Evolutionary conservation across 352 stramenopile species (phyloP).

Genomic region (Globisporangium ultimum): DNA sequence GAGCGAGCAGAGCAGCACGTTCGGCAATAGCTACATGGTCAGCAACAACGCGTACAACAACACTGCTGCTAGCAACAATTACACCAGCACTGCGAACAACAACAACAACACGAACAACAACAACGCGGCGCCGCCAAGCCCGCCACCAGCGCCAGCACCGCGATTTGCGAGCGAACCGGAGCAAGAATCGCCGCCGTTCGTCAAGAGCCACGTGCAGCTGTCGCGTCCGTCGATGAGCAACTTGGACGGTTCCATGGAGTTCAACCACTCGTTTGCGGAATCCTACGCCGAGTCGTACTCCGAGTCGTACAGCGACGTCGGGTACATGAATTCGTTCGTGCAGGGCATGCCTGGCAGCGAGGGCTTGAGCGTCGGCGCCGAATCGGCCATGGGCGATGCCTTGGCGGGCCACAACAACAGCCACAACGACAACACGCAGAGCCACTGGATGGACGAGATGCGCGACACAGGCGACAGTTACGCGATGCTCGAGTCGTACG

Average conservation of each 20-base stretch:
- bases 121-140: constrained; percentile 12
- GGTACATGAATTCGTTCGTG: constrained; percentile 40
- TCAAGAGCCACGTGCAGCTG: constrained; percentile 29
- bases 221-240: constrained; percentile 45
- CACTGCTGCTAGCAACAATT: constrained; percentile 1
- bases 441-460: constrained; percentile 66
- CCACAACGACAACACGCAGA: constrained; percentile 21
- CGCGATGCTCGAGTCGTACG: constrained; percentile 77
- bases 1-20: constrained; percentile 1
- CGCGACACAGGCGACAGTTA: constrained; percentile 83
- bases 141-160: constrained; percentile 1
- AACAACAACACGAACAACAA: neutral
- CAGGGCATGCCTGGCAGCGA: constrained; percentile 40
- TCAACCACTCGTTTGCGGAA: constrained; percentile 48
- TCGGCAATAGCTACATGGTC: constrained; percentile 11
- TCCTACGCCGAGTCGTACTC: constrained; percentile 59
- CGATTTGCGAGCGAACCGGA: constrained; percentile 15
- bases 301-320: constrained; percentile 39
- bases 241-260: constrained; percentile 57
- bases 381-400: constrained; percentile 16
- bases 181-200: constrained; percentile 27
- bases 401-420: constrained; percentile 11
- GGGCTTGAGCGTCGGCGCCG: constrained; percentile 14
- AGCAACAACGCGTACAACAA: constrained; percentile 11
- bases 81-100: constrained; percentile 3